Conservation (phyloP, 805 yeast genomes). For the Grigorovia yakushimaensis region DNA sequence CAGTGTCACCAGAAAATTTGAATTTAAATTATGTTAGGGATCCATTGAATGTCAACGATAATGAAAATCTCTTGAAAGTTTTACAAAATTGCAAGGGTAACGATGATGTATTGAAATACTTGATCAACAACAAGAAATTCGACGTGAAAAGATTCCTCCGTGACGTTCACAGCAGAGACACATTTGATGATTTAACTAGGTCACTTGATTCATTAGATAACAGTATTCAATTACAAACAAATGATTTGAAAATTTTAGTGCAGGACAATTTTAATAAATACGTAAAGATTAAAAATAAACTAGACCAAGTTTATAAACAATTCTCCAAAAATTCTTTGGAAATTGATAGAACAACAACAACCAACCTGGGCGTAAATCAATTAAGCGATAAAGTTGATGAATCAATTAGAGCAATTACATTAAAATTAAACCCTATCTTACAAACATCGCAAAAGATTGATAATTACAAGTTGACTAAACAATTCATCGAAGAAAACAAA, state of each 20-base stretch:
- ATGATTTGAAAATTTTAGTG: constrained; percentile 41
- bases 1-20: too few relatives aligned
- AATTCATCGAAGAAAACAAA: constrained; percentile 43
- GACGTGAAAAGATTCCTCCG: constrained; percentile 47
- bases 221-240: constrained; percentile 40
- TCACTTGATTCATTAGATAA: constrained; percentile 42
- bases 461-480: constrained; percentile 40
- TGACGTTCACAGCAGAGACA: constrained; percentile 45
- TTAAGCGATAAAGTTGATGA: constrained; percentile 36
- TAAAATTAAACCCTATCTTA: constrained; percentile 50
- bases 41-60: constrained; percentile 42
- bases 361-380: constrained; percentile 22
- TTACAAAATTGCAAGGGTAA: constrained; percentile 32
- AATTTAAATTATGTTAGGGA: constrained; percentile 30
- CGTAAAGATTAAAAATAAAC: constrained; percentile 52
- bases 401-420: constrained; percentile 43
- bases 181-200: constrained; percentile 38
- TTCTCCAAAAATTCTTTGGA: constrained; percentile 28
- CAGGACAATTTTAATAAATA: constrained; percentile 54
- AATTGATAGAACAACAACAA: constrained; percentile 11
- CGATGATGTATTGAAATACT: constrained; percentile 25
- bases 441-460: constrained; percentile 40
- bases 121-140: constrained; percentile 50
- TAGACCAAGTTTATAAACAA: constrained; percentile 51
- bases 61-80: constrained; percentile 33